Conservation (phyloP, 345 rosid species). For the Combretum micranthum region DNA sequence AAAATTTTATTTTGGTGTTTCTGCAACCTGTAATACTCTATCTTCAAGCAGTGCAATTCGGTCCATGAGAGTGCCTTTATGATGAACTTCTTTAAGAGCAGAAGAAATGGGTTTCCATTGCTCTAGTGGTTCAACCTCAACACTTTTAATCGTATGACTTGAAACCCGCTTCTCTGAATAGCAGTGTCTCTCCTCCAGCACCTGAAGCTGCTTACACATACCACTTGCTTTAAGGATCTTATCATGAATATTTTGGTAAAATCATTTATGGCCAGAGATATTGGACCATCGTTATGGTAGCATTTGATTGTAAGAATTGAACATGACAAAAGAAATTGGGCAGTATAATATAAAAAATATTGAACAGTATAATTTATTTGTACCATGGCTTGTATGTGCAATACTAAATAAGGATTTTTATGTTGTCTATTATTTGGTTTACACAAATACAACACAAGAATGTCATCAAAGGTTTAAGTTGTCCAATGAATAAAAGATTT, state of each 20-base stretch:
- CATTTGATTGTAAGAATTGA: no score
- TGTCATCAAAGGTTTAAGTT: no score
- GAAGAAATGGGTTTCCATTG: constrained; percentile 18
- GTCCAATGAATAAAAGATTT: no score
- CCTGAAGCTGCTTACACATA: constrained; percentile 12
- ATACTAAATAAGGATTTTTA: no score
- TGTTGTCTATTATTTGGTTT: no score
- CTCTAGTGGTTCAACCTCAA: constrained; percentile 14
- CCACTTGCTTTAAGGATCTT: not conserved
- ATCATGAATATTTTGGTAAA: not conserved
- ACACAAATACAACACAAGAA: no score
- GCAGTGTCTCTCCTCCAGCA: constrained; percentile 25
- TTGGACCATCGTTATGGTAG: no score
- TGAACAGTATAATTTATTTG: no score
- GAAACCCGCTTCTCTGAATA: constrained; percentile 9
- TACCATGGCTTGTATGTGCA: no score
- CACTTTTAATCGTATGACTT: not conserved
- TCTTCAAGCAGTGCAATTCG: constrained; percentile 26
- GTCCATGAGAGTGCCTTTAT: constrained; percentile 27
- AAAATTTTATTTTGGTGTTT: not conserved
- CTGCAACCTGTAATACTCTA: constrained; percentile 22
- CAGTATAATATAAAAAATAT: no score
- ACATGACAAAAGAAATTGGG: no score
- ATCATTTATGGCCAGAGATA: not conserved
- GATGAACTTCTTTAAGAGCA: constrained; percentile 31